A percentile compares a stretch with the other conserved stretches of the same genome.
These are phyloP conservation scores for Silene conica DNA, from an alignment of 148 eudicot genomes.

Conservation along the genomic window DNA sequence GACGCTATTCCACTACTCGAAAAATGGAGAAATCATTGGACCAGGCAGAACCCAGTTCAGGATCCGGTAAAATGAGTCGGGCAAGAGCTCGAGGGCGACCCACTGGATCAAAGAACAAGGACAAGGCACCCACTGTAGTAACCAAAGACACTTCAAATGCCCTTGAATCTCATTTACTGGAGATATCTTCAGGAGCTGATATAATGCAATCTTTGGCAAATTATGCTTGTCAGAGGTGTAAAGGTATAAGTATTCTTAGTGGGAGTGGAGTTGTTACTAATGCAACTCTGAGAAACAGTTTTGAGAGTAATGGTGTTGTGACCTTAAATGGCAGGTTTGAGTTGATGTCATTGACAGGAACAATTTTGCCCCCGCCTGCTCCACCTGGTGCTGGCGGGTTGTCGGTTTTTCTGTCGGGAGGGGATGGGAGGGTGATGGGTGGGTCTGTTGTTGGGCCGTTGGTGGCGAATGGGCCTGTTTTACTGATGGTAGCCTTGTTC, in stretches of 20 bases:
- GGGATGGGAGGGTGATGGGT: conserved; percentile 64
- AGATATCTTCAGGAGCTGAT: neutral
- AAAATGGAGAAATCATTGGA: neutral
- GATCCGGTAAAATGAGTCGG: neutral
- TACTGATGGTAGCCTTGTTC: conserved; percentile 58
- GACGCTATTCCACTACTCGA: neutral
- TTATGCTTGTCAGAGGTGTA: conserved; percentile 29
- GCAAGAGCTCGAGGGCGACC: too few relatives aligned
- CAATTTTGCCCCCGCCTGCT: conserved; percentile 43
- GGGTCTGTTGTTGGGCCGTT: conserved; percentile 53
- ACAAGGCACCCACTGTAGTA: too few relatives aligned
- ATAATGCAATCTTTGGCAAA: neutral
- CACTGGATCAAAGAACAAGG: too few relatives aligned
- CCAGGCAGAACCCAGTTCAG: neutral
- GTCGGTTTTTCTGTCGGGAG: conserved; percentile 53
- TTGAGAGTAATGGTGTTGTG: conserved; percentile 10
- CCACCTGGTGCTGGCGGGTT: conserved; percentile 55
- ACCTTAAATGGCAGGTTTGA: conserved; percentile 36
- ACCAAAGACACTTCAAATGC: neutral
- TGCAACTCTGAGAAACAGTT: conserved; percentile 29
- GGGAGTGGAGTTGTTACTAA: conserved; percentile 31
- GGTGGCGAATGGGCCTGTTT: conserved; percentile 54
- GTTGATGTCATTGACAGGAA: conserved; percentile 36
- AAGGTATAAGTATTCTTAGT: conserved; percentile 31
- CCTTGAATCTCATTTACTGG: neutral